Evolutionary conservation across 2,329 filamentous ascomycete species (phyloP).

Genomic region (Fusarium clavum): DNA sequence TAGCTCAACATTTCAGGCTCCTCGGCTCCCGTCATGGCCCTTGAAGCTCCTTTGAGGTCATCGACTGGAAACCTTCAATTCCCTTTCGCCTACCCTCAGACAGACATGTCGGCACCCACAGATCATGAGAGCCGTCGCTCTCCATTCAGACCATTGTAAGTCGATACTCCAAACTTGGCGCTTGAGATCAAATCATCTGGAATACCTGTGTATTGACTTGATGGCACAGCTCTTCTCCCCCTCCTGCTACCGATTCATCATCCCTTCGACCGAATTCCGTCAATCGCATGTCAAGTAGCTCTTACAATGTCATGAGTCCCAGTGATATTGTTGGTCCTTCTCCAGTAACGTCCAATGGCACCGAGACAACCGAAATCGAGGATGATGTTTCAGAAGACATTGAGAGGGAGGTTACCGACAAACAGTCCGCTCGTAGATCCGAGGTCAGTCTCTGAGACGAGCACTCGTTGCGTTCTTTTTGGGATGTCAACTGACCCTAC

Average conservation of each 20-base stretch:
- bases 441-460: constrained; percentile 44
- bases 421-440: constrained; percentile 41
- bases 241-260: constrained; percentile 56
- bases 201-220: constrained; percentile 20
- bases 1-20: constrained; percentile 16
- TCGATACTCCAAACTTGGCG: constrained; percentile 13
- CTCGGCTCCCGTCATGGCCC: constrained; percentile 49
- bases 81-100: constrained; percentile 58
- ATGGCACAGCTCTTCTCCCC: constrained; percentile 51
- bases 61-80: constrained; percentile 65
- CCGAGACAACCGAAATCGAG: constrained; percentile 85
- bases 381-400: constrained; percentile 77
- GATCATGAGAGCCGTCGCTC: constrained; percentile 63
- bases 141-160: constrained; percentile 66
- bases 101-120: constrained; percentile 65
- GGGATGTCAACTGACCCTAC: constrained; percentile 28
- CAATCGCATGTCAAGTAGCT: constrained; percentile 60
- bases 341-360: constrained; percentile 86
- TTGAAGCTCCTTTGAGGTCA: constrained; percentile 68
- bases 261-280: constrained; percentile 65
- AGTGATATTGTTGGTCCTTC: constrained; percentile 82
- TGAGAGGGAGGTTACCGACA: constrained; percentile 45
- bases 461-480: not conserved
- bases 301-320: constrained; percentile 69
- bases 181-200: not conserved